Evolutionary conservation across 202 grass and related monocot species (phyloP), one percentile per base, ranked within the genome.

Genomic region (Carex arenaria): DNA sequence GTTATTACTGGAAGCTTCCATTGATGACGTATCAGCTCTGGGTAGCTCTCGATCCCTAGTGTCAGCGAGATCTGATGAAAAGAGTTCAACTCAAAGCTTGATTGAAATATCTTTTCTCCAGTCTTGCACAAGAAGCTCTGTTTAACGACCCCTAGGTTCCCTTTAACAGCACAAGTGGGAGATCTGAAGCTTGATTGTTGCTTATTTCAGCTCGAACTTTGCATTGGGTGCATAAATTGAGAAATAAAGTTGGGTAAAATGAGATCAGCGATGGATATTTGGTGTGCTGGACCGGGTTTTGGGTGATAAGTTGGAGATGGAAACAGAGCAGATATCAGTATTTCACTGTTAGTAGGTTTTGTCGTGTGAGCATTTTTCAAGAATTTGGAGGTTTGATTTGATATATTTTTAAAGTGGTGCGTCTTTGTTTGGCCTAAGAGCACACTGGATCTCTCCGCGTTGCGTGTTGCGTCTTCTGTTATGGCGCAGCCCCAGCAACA

Each of bases 391-490:
- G 31, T 76, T 77, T 85, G 40, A 74, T 73, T 85, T 84, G 17
- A 63, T 66, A 22, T 32, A 54, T 74, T 26, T 26, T 55, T 57
- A 10, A 78, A 85, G 26, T 30, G 64, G 57, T 49, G 36, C 56
- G 14, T 85, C 30, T 78, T 45, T 64, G 56, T 74, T 64, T 34
- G 38, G 60, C 15, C 17, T 36, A 32, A 85, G 11, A 49, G 20
- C 42, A 85, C 54, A 78, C 71, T 77, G 83, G 83, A 85, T 85
- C 72, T 61, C 13, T 81, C 45, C 38, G 85, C 83, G 81, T 89
- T 94, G 86, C 85, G 89, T 36, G 92, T 94, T 82, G 87, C 94
- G 1, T 79, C 87, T 5, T 63, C 90, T 40, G 89, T 87, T 63
- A 88, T 90, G 87, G 45, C 84, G 53, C 92, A 93, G 71, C 54